Evolutionary conservation across 2,329 filamentous ascomycete species (phyloP).

Genomic region (Rhinocladiella similis): DNA sequence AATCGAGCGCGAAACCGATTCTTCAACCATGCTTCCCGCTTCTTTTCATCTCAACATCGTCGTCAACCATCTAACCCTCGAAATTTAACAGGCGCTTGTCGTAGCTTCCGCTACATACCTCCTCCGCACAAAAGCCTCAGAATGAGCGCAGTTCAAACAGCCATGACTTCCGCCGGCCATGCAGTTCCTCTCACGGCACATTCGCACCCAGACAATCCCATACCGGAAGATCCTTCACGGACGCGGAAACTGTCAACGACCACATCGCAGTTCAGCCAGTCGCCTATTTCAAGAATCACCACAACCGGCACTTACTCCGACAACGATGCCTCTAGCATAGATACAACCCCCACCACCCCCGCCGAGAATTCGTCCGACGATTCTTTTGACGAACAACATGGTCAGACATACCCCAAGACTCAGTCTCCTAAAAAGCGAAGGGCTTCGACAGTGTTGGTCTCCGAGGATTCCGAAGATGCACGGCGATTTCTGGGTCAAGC

Average conservation of each 20-base stretch:
- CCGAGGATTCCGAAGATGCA: slow-evolving; percentile 60
- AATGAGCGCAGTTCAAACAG: slow-evolving; percentile 4
- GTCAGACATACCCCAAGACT: slow-evolving; percentile 16
- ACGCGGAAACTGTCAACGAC: slow-evolving; percentile 40
- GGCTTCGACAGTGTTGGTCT: slow-evolving; percentile 53
- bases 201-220: slow-evolving; percentile 48
- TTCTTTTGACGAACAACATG: slow-evolving; percentile 28
- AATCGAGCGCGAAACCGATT: too few relatives aligned
- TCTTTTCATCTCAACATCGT: background rate
- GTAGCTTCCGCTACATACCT: background rate
- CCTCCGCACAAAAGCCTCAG: background rate
- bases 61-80: background rate
- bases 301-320: slow-evolving; percentile 35
- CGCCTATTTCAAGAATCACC: slow-evolving; percentile 33
- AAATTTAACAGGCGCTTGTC: background rate
- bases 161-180: slow-evolving; percentile 10
- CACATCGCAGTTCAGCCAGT: slow-evolving; percentile 34
- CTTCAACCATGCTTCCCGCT: background rate
- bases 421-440: slow-evolving; percentile 37
- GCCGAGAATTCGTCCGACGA: slow-evolving; percentile 40
- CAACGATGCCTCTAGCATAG: slow-evolving; percentile 35
- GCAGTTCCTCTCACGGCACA: slow-evolving; percentile 35
- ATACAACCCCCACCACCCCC: slow-evolving; percentile 43
- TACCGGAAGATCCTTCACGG: slow-evolving; percentile 48
- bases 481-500: slow-evolving; percentile 57